Conservation (phyloP, 1,139 yeast species). For the Hemisphaericaspora subhashii region DNA sequence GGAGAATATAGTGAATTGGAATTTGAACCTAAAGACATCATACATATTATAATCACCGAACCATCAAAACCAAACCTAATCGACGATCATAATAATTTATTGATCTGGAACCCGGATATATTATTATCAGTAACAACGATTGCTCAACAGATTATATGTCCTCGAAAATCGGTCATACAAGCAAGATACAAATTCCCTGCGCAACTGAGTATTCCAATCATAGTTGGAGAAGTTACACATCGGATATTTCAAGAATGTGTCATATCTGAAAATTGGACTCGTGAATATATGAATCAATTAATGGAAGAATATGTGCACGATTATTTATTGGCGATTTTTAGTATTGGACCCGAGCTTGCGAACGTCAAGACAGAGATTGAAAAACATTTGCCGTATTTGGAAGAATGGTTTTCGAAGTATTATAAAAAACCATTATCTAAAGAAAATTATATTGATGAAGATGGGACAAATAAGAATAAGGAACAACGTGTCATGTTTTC, state of each 20-base stretch:
- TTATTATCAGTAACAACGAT: constrained; percentile 80
- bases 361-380: constrained; percentile 46
- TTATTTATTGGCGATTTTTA: constrained; percentile 52
- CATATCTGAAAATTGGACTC: constrained; percentile 38
- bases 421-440: constrained; percentile 27
- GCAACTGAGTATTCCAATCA: constrained; percentile 56
- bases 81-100: constrained; percentile 59
- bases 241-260: constrained; percentile 73
- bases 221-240: constrained; percentile 81
- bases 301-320: constrained; percentile 46
- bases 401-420: constrained; percentile 61
- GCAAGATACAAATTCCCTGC: constrained; percentile 57
- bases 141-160: constrained; percentile 73
- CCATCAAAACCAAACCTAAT: constrained; percentile 40
- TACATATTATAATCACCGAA: constrained; percentile 58
- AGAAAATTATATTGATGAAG: constrained; percentile 35
- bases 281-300: constrained; percentile 43
- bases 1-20: constrained; percentile 52
- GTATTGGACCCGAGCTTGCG: constrained; percentile 52
- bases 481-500: constrained; percentile 42
- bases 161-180: constrained; percentile 65
- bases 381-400: constrained; percentile 56
- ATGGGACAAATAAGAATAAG: too few species aligned
- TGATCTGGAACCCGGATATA: constrained; percentile 82
- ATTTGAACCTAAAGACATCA: constrained; percentile 49